phyloP scores from a whole-genome alignment of 495 filamentous ascomycete species.

The Aspergillus olivimuriae region DNA sequence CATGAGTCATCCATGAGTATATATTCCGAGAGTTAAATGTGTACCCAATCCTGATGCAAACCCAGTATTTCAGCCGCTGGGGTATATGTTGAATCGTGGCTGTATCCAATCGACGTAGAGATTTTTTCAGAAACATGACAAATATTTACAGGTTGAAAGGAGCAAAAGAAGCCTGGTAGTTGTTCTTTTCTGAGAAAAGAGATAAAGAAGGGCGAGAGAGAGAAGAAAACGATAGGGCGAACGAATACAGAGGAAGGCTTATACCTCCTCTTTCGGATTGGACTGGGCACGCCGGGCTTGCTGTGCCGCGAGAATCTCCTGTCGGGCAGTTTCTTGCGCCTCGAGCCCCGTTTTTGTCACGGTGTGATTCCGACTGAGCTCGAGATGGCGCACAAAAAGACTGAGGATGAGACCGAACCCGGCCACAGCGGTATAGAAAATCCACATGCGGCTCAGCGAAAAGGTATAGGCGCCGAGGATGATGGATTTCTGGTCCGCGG shows the following conservation, averaged over 20 bases:
- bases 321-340: constrained; percentile 39
- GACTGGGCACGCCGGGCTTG: constrained; percentile 12
- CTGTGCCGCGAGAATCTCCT: constrained; percentile 30
- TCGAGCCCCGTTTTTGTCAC: constrained; percentile 58
- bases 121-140: too few relatives aligned
- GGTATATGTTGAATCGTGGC: too few relatives aligned
- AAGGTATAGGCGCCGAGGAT: constrained; percentile 50
- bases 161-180: too few relatives aligned
- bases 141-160: too few relatives aligned
- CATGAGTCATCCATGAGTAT: too few relatives aligned
- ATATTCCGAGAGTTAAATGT: too few relatives aligned
- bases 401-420: constrained; percentile 49
- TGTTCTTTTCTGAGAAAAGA: too few relatives aligned
- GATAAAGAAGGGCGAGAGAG: too few relatives aligned
- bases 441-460: constrained; percentile 61
- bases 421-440: constrained; percentile 51
- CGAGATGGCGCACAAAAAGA: constrained; percentile 47
- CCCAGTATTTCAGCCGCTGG: too few relatives aligned
- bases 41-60: too few relatives aligned
- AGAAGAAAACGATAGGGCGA: neutral
- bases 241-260: neutral
- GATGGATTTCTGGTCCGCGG: constrained; percentile 36
- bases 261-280: constrained; percentile 17
- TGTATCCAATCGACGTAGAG: too few relatives aligned
- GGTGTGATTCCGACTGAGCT: constrained; percentile 53